Percentiles rank a stretch among this genome's conserved stretches.
Evolutionary conservation across 2,329 filamentous ascomycete genomes (phyloP).

Genomic region (Graphilbum sp.): DNA sequence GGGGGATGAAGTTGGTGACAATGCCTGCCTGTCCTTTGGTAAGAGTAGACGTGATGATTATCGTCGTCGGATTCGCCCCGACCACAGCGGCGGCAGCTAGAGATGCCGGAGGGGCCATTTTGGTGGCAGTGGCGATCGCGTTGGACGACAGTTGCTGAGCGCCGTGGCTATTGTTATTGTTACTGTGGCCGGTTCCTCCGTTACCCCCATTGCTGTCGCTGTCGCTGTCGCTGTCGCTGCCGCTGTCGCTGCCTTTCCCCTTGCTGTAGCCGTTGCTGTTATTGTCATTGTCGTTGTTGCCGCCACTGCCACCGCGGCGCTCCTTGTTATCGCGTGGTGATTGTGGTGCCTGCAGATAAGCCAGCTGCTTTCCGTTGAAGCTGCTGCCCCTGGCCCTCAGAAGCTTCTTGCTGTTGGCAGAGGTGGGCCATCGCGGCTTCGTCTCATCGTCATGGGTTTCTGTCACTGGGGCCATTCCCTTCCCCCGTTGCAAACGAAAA

Average conservation of each 20-base stretch:
- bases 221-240: constrained; percentile 1
- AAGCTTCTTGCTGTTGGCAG: background rate
- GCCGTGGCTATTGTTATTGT: constrained; percentile 4
- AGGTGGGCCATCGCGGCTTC: background rate
- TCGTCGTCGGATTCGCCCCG: constrained; percentile 4
- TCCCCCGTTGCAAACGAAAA: constrained; percentile 12
- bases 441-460: constrained; percentile 4
- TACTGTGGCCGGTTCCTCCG: background rate
- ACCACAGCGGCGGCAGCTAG: too few relatives aligned
- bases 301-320: constrained; percentile 1
- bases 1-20: constrained; percentile 5
- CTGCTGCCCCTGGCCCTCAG: background rate
- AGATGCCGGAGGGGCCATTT: too few relatives aligned
- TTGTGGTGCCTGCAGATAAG: too few relatives aligned
- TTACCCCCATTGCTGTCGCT: background rate
- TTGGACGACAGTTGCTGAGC: constrained; percentile 2
- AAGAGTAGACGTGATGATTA: constrained; percentile 7
- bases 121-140: background rate
- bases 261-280: constrained; percentile 4
- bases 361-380: too few relatives aligned
- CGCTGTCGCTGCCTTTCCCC: constrained; percentile 3
- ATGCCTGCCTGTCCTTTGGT: constrained; percentile 4
- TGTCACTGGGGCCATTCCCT: constrained; percentile 15
- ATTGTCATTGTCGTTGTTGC: constrained; percentile 2
- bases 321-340: constrained; percentile 2